Percentiles rank a stretch among this genome's conserved stretches.
Evolutionary conservation across 2,329 filamentous ascomycete species (phyloP).

Genomic region (Teratosphaeria gauchensis): DNA sequence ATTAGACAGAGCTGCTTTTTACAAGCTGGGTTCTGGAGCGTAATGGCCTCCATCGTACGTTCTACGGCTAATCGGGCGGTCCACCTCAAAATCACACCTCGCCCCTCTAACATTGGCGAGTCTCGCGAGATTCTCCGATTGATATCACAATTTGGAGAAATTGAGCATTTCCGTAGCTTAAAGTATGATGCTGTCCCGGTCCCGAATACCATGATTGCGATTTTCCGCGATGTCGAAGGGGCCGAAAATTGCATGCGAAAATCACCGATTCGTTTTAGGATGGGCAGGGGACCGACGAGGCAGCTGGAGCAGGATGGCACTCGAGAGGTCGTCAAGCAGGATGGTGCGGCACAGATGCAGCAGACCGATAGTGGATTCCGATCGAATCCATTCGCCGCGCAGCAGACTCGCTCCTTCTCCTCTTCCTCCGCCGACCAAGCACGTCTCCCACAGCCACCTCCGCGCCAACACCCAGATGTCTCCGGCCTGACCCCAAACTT

Average conservation of each 20-base stretch:
- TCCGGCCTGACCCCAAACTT: background rate
- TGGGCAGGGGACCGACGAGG: slow-evolving; percentile 20
- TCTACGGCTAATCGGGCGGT: slow-evolving; percentile 34
- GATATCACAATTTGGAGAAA: slow-evolving; percentile 40
- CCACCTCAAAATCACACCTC: slow-evolving; percentile 38
- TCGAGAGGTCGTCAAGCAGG: background rate
- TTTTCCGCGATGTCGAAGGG: slow-evolving; percentile 33
- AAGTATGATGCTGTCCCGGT: slow-evolving; percentile 36
- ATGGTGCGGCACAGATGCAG: background rate
- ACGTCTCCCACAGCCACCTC: background rate
- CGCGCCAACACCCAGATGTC: background rate
- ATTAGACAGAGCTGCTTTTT: too few relatives aligned
- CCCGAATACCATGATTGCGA: slow-evolving; percentile 36
- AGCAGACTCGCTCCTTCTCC: background rate
- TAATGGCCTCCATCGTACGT: slow-evolving; percentile 13
- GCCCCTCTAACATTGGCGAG: slow-evolving; percentile 38
- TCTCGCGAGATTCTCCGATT: slow-evolving; percentile 40
- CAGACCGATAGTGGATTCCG: background rate
- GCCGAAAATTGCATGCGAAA: slow-evolving; percentile 34
- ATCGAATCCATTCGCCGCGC: background rate
- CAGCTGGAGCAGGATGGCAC: slow-evolving; percentile 3
- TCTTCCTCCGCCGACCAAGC: background rate
- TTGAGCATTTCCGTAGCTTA: slow-evolving; percentile 39
- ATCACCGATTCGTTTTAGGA: slow-evolving; percentile 38
- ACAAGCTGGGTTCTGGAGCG: too few relatives aligned